Percentiles rank a stretch among this genome's conserved stretches.
Conservation (phyloP, 1,284 basidiomycete genomes). For the Cutaneotrichosporon dermatis region DNA sequence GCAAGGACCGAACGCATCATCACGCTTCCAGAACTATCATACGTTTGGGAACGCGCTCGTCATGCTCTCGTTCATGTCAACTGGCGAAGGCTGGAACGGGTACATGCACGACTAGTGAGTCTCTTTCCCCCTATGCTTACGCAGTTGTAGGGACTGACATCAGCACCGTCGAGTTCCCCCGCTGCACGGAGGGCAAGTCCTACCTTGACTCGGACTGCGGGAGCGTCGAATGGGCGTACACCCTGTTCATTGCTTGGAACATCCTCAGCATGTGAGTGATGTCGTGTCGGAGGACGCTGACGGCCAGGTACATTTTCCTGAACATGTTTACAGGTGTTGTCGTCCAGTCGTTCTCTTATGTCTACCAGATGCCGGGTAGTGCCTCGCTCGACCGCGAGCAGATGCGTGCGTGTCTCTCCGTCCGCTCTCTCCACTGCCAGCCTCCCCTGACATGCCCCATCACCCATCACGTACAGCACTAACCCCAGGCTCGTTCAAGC, state of each 20-base stretch:
- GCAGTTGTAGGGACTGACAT: neutral
- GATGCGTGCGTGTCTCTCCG: slow-evolving; percentile 57
- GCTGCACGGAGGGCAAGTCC: slow-evolving; percentile 65
- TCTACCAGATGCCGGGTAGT: slow-evolving; percentile 78
- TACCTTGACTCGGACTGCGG: slow-evolving; percentile 81
- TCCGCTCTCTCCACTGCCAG: no score
- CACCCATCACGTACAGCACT: neutral
- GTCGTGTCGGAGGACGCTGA: slow-evolving; percentile 9
- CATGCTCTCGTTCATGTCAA: slow-evolving; percentile 65
- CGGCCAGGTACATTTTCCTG: slow-evolving; percentile 77
- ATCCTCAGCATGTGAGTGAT: slow-evolving; percentile 78
- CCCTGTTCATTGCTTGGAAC: slow-evolving; percentile 94
- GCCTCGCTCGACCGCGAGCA: slow-evolving; percentile 81
- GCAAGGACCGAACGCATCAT: slow-evolving; percentile 66
- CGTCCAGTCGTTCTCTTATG: slow-evolving; percentile 94
- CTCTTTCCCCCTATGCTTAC: slow-evolving; percentile 8
- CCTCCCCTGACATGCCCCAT: no score
- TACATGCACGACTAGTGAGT: slow-evolving; percentile 91
- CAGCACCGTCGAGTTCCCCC: slow-evolving; percentile 71
- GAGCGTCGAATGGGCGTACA: slow-evolving; percentile 75
- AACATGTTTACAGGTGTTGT: slow-evolving; percentile 96
- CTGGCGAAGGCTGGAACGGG: slow-evolving; percentile 56
- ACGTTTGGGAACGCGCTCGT: slow-evolving; percentile 75
- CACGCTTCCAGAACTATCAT: slow-evolving; percentile 72
- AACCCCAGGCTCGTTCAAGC: slow-evolving; percentile 65